These are phyloP conservation scores for Starmerella tilneyi DNA, from an alignment of 805 yeast species.

Conservation along the genomic window DNA sequence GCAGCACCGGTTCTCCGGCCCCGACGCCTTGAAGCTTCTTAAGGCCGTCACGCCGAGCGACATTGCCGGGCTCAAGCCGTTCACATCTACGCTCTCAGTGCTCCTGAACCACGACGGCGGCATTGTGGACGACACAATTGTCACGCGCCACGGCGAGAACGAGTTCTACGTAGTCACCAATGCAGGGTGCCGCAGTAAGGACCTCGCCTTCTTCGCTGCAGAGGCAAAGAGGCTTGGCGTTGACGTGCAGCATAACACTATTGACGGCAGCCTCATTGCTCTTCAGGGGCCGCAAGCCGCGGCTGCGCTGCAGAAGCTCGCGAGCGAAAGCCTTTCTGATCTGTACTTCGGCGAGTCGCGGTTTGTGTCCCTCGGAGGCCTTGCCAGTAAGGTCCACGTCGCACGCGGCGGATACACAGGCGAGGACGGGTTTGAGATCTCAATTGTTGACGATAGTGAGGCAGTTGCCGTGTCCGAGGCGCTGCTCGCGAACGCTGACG, in stretches of 20 bases:
- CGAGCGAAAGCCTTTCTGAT: slow-evolving; percentile 46
- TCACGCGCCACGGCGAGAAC: slow-evolving; percentile 65
- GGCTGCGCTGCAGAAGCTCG: slow-evolving; percentile 51
- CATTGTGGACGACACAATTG: slow-evolving; percentile 84
- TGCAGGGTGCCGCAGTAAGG: slow-evolving; percentile 88
- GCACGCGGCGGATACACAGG: slow-evolving; percentile 97
- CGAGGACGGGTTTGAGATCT: slow-evolving; percentile 93
- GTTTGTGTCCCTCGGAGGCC: slow-evolving; percentile 36
- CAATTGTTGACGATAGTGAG: slow-evolving; percentile 46
- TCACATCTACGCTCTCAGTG: slow-evolving; percentile 66
- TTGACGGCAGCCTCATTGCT: slow-evolving; percentile 73
- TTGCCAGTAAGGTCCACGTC: slow-evolving; percentile 45
- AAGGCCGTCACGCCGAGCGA: slow-evolving; percentile 86
- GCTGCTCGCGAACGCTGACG: slow-evolving; percentile 43
- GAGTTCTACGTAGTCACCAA: slow-evolving; percentile 84
- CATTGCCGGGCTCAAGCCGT: slow-evolving; percentile 44
- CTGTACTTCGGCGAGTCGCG: slow-evolving; percentile 66
- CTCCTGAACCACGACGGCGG: slow-evolving; percentile 68
- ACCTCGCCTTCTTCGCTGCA: slow-evolving; percentile 49
- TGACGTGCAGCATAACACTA: slow-evolving; percentile 33
- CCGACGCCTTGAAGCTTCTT: slow-evolving; percentile 54
- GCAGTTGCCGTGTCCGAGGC: slow-evolving; percentile 54
- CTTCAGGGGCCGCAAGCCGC: slow-evolving; percentile 87
- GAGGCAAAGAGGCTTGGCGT: slow-evolving; percentile 41
- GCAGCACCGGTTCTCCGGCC: slow-evolving; percentile 72